Percentiles rank a stretch among this genome's conserved stretches.
Evolutionary conservation across 371 early-diverging fungal genomes (phyloP).

Genomic region (Chytridium lagenaria): DNA sequence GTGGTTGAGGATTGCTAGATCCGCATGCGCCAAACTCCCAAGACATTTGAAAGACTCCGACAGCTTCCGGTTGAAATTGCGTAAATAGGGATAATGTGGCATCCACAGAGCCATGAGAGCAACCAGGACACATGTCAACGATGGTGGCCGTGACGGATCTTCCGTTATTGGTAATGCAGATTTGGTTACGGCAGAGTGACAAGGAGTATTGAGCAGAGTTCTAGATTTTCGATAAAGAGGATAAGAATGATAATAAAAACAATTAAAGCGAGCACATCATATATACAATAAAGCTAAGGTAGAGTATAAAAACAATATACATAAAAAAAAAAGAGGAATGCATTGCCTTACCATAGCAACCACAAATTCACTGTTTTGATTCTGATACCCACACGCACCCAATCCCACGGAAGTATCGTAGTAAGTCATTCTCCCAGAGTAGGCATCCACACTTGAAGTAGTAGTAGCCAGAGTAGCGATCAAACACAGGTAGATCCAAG

Average conservation of each 20-base stretch:
- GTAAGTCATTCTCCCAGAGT: slow-evolving; percentile 5
- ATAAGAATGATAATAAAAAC: not conserved
- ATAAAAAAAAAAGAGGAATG: no score
- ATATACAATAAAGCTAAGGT: no score
- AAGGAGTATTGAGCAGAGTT: not conserved
- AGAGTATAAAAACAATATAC: no score
- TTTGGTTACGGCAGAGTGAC: not conserved
- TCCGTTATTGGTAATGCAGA: not conserved
- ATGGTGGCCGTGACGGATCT: not conserved
- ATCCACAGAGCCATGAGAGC: not conserved
- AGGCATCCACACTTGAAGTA: not conserved
- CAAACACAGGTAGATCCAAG: no score
- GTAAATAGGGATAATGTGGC: not conserved
- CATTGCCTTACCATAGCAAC: slow-evolving; percentile 15
- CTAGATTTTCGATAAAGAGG: not conserved
- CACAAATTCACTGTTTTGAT: not conserved
- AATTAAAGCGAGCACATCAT: not conserved
- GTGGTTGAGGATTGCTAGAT: not conserved
- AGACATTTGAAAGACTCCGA: not conserved
- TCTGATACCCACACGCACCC: slow-evolving; percentile 2
- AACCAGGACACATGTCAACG: slow-evolving; percentile 15
- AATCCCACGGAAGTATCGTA: not conserved
- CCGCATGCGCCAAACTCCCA: slow-evolving; percentile 5
- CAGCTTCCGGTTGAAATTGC: not conserved
- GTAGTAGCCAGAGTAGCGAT: not conserved